phyloP scores from a whole-genome alignment of 2,329 filamentous ascomycete species.

The Aspergillus tamarii region DNA sequence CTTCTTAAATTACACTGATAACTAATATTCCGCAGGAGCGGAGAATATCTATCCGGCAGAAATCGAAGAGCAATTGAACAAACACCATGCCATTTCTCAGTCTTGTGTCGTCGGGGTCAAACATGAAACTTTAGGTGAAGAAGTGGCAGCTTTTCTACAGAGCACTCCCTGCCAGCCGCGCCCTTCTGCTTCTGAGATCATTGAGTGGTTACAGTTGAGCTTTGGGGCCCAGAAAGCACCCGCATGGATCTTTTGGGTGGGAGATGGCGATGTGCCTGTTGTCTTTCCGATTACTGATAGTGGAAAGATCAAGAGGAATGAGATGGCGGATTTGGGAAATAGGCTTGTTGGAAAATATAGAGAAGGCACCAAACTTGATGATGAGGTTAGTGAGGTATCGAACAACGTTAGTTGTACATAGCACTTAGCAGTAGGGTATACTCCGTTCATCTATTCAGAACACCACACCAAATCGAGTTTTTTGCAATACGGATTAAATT shows the following conservation, averaged over 20 bases:
- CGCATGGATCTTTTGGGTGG: neutral
- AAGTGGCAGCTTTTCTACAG: neutral
- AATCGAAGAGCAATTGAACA: neutral
- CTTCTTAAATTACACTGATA: no score
- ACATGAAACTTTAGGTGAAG: conserved; percentile 26
- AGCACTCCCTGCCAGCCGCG: neutral
- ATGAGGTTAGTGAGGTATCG: neutral
- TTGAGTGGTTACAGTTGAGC: neutral
- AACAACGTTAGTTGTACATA: neutral
- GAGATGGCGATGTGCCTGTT: neutral
- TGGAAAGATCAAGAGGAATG: neutral
- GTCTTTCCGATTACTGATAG: neutral
- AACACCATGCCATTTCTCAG: neutral
- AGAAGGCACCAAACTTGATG: neutral
- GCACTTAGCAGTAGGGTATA: neutral
- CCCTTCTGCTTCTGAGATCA: neutral
- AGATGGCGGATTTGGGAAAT: neutral
- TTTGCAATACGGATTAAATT: neutral
- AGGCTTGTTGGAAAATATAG: neutral
- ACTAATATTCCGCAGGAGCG: neutral
- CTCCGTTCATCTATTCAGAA: neutral
- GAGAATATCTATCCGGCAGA: conserved; percentile 7
- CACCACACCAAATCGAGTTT: neutral
- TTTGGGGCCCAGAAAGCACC: neutral
- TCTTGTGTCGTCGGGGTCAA: neutral